Evolutionary conservation across 495 filamentous ascomycete species (phyloP).

Genomic region (Chlorociboria aeruginascens): DNA sequence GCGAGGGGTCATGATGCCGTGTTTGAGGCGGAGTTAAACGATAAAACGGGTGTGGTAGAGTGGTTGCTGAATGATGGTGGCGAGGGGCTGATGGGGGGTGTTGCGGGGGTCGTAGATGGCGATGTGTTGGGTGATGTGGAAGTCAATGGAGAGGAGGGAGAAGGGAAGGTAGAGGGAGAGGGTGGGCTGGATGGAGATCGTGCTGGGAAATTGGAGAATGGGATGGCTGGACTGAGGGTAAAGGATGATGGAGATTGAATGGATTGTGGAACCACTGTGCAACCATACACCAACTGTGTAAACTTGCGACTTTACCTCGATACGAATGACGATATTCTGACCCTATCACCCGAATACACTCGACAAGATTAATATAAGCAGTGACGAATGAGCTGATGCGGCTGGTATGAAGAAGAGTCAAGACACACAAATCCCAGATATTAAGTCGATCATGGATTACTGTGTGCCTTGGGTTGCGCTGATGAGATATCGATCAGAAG

Average conservation of each 20-base stretch:
- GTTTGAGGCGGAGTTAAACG: conserved; percentile 69
- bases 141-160: not conserved
- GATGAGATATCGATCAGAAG: too few species aligned
- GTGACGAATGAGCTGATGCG: too few species aligned
- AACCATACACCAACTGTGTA: not conserved
- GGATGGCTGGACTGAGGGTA: not conserved
- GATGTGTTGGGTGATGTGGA: not conserved
- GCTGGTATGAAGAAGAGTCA: too few species aligned
- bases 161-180: not conserved
- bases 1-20: conserved; percentile 74
- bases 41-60: conserved; percentile 53
- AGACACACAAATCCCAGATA: too few species aligned
- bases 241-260: not conserved
- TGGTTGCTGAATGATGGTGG: conserved; percentile 46
- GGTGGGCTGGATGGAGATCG: not conserved
- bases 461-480: too few species aligned
- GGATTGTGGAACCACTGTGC: not conserved
- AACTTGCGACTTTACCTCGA: too few species aligned
- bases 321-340: too few species aligned
- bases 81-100: conserved; percentile 39
- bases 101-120: conserved; percentile 24
- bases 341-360: too few species aligned
- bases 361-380: too few species aligned
- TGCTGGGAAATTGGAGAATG: not conserved
- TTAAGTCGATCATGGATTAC: too few species aligned